Evolutionary conservation across 75 land plant genomes (phyloP), one percentile per base, ranked within the genome.

Genomic region (Cunninghamia lanceolata): DNA sequence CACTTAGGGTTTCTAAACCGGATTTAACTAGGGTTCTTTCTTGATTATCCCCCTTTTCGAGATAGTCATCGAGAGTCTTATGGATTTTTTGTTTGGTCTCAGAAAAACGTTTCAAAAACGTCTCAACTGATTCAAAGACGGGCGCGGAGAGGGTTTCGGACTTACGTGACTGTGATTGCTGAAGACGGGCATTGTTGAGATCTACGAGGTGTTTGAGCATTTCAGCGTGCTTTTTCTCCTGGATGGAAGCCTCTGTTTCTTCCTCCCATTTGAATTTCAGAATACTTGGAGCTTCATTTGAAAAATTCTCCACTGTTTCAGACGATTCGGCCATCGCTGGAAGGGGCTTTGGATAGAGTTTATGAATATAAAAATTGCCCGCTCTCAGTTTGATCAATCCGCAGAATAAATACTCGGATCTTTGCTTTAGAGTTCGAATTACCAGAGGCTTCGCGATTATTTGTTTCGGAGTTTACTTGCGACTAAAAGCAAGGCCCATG

Each of bases 61-160:
- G 87, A 85, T 84, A 32, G 1, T 63, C 85, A 35, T 84, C 86
- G 80, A 92, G 45, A 35, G 52, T 28, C 40, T 88, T 45, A 68
- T 89, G 88, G 59, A 94, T 89, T 86, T 92, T 86, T 38, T 74
- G 89, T 66, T 90, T 92, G 74, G 85, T 74, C 35, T 89, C 85
- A 25, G 91, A 83, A 89, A 97, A 95, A 25, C 84, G 66, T 35
- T 86, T 45, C 50, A 95, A 91, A 85, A 96, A 96, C 14, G 91
- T 70, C 38, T 90, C 87, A 73, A 89, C 86, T 53, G 94, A 94
- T 73, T 91, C 93, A 84, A 81, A 84, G 34, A 86, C 77, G 32
- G 84, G 84, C 30, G 89, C 82, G 9, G 90, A 46, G 36, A 84
- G 85, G 73, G 86, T 53, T 56, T 70, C 89, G 35, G 91, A 43